Conservation (phyloP, 148 eudicot genomes). For the Pharnaceum exiguum region DNA sequence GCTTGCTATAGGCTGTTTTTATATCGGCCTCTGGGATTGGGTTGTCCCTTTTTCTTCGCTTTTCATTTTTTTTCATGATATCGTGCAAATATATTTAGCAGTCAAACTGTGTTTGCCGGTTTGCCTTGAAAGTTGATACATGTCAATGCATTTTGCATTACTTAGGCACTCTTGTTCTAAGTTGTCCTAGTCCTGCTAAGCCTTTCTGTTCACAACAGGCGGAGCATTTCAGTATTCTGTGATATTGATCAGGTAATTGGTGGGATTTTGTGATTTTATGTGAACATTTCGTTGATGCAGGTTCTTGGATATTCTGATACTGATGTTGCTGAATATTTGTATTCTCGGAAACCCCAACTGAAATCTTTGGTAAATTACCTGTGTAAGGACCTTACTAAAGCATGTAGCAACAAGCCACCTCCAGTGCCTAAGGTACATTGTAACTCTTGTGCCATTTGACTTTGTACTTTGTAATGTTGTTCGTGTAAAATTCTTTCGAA, state of each 20-base stretch:
- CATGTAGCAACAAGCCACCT: conserved; percentile 77
- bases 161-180: too few species aligned
- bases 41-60: too few species aligned
- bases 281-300: conserved; percentile 32
- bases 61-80: too few species aligned
- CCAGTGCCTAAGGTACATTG: conserved; percentile 79
- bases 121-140: too few species aligned
- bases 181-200: too few species aligned
- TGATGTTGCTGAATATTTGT: conserved; percentile 82
- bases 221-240: background rate
- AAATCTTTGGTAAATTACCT: conserved; percentile 49
- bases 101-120: too few species aligned
- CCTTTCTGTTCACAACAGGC: too few species aligned
- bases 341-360: conserved; percentile 60
- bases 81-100: too few species aligned
- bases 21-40: background rate
- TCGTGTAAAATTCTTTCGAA: too few species aligned
- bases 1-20: background rate
- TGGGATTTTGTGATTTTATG: background rate
- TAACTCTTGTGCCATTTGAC: too few species aligned
- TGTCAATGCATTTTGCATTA: too few species aligned
- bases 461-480: too few species aligned
- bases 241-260: background rate
- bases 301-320: conserved; percentile 88
- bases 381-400: conserved; percentile 70